A percentile compares a stretch with the other conserved stretches of the same genome.
These are phyloP conservation scores for Pythium grandisporangium DNA, from an alignment of 352 stramenopile species.

Conservation along the genomic window DNA sequence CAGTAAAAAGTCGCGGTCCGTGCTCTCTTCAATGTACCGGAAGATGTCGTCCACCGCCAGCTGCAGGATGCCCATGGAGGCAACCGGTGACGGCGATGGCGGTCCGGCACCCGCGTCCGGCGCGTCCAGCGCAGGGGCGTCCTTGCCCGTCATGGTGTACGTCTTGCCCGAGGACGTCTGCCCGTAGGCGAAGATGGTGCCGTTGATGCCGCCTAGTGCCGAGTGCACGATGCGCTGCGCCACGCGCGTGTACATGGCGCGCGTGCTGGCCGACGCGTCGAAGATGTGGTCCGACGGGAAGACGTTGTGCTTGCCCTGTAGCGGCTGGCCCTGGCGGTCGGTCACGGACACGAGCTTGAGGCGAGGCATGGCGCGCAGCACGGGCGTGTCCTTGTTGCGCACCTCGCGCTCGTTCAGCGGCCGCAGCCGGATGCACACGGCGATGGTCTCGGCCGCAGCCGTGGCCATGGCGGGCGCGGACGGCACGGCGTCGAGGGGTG, in stretches of 20 bases:
- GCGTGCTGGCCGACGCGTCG: conserved; percentile 32
- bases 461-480: too few relatives aligned
- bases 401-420: conserved; percentile 68
- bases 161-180: conserved; percentile 96
- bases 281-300: conserved; percentile 83
- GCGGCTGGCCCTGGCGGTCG: conserved; percentile 33
- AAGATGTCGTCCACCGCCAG: conserved; percentile 95
- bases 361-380: conserved; percentile 26
- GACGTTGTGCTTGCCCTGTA: conserved; percentile 57
- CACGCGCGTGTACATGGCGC: conserved; percentile 47
- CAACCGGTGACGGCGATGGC: not conserved
- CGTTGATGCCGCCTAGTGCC: conserved; percentile 70
- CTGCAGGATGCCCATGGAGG: conserved; percentile 70
- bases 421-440: conserved; percentile 76
- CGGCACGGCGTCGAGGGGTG: too few relatives aligned
- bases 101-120: conserved; percentile 13
- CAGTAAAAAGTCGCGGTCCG: conserved; percentile 91
- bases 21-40: conserved; percentile 60
- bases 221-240: conserved; percentile 67
- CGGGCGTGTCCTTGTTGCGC: conserved; percentile 24
- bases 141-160: conserved; percentile 93
- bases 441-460: conserved; percentile 55
- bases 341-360: conserved; percentile 51
- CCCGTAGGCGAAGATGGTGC: conserved; percentile 94
- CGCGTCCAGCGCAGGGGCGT: conserved; percentile 10